Conservation (phyloP, 2,329 filamentous ascomycete species). For the Chaetomium globosum region DNA sequence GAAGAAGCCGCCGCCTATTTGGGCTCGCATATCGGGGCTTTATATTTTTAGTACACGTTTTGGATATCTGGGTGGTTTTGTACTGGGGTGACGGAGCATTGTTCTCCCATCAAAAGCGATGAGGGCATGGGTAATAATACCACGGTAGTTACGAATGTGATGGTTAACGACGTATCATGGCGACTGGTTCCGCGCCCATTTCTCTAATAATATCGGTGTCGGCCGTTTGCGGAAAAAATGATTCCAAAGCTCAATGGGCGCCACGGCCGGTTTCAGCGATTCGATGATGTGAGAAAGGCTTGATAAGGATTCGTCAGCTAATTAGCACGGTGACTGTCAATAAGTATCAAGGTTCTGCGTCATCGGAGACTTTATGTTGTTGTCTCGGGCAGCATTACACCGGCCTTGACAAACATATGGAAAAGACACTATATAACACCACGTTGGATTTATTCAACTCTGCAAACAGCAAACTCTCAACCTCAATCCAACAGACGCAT, state of each 20-base stretch:
- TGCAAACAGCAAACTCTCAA: neutral
- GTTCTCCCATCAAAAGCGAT: neutral
- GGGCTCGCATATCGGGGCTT: conserved; percentile 27
- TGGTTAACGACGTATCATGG: neutral
- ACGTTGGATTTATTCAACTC: neutral
- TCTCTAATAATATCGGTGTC: neutral
- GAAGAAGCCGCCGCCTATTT: conserved; percentile 36
- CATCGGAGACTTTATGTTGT: neutral
- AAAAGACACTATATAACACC: neutral
- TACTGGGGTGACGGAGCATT: neutral
- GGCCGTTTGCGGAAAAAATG: too few species aligned
- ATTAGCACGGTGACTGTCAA: too few species aligned
- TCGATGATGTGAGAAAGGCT: too few species aligned
- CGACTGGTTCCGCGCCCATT: neutral
- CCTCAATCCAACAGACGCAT: too few species aligned
- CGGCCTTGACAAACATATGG: neutral
- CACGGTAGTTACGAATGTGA: conserved; percentile 1
- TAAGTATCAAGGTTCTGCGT: too few species aligned
- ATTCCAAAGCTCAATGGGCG: too few species aligned
- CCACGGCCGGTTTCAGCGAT: too few species aligned
- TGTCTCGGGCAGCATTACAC: neutral
- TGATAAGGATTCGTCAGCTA: too few species aligned
- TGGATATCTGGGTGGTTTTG: neutral
- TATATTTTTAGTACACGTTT: conserved; percentile 30
- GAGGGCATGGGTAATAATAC: conserved; percentile 1